phyloP scores from a whole-genome alignment of 306 rosid genomes.

The Rosa chinensis region DNA sequence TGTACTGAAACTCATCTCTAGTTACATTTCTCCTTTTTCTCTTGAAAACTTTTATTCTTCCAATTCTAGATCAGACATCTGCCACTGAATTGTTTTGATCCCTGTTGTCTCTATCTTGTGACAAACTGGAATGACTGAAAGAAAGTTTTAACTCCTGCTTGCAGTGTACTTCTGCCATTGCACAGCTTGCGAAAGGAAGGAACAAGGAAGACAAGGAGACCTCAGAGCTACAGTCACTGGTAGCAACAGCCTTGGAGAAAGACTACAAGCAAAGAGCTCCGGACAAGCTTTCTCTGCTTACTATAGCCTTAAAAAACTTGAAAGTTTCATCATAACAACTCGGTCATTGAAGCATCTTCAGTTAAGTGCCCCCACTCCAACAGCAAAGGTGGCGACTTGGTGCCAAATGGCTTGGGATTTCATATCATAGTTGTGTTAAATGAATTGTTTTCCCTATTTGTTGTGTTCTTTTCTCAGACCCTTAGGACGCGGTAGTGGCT shows the following conservation, averaged over 20 bases:
- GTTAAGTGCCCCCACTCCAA: slow-evolving; percentile 20
- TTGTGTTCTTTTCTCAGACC: neutral
- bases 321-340: slow-evolving; percentile 65
- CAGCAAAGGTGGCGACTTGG: slow-evolving; percentile 22
- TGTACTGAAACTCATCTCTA: neutral
- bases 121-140: slow-evolving; percentile 31
- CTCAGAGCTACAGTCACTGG: slow-evolving; percentile 75
- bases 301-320: slow-evolving; percentile 68
- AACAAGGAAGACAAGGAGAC: slow-evolving; percentile 92
- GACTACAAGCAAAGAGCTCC: slow-evolving; percentile 96
- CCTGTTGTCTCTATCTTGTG: neutral
- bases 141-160: slow-evolving; percentile 18
- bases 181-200: slow-evolving; percentile 80
- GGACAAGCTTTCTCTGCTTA: slow-evolving; percentile 77
- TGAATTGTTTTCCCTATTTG: slow-evolving; percentile 5
- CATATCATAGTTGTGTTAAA: slow-evolving; percentile 12
- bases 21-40: neutral
- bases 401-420: slow-evolving; percentile 8
- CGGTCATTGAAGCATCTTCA: slow-evolving; percentile 21
- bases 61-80: neutral
- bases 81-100: neutral
- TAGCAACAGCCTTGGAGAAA: slow-evolving; percentile 79
- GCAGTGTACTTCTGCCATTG: slow-evolving; percentile 84
- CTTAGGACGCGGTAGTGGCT: slow-evolving; percentile 16
- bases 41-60: slow-evolving; percentile 19